phyloP scores from a whole-genome alignment of 2,329 filamentous ascomycete species.

The Phialophora tarda region DNA sequence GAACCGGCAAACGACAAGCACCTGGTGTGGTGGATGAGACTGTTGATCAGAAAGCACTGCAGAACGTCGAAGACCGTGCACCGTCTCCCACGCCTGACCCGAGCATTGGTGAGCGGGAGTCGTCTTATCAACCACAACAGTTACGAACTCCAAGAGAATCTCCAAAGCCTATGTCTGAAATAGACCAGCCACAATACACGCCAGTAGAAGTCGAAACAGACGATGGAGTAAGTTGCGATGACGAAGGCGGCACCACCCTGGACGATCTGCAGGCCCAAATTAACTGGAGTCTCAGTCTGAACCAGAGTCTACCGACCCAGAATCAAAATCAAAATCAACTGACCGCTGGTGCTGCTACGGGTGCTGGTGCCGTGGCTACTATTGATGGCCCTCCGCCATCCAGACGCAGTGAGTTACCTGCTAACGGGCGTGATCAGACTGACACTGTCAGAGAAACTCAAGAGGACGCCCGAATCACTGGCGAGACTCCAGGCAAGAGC shows the following conservation, averaged over 20 bases:
- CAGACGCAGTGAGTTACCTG: slow-evolving; percentile 25
- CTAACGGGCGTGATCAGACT: slow-evolving; percentile 13
- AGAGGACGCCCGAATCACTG: background rate
- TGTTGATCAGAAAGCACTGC: slow-evolving; percentile 34
- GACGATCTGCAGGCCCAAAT: slow-evolving; percentile 26
- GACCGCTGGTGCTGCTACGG: slow-evolving; percentile 10
- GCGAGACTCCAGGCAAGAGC: background rate
- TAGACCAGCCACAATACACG: background rate
- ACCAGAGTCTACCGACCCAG: slow-evolving; percentile 2
- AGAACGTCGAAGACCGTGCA: slow-evolving; percentile 8
- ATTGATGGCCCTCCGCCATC: background rate
- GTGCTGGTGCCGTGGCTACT: slow-evolving; percentile 9
- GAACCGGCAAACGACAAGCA: slow-evolving; percentile 31
- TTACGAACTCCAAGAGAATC: slow-evolving; percentile 14
- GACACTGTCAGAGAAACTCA: slow-evolving; percentile 1
- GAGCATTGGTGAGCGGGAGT: slow-evolving; percentile 8
- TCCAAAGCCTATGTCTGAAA: background rate
- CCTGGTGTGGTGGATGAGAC: slow-evolving; percentile 35
- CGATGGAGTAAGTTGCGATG: slow-evolving; percentile 10
- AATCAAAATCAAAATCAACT: background rate
- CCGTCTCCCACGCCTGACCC: slow-evolving; percentile 23
- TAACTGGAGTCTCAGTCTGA: slow-evolving; percentile 18
- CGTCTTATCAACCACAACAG: slow-evolving; percentile 5
- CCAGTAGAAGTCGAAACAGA: slow-evolving; percentile 2
- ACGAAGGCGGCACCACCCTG: slow-evolving; percentile 1